A percentile compares a stretch with the other conserved stretches of the same genome.
Evolutionary conservation across 129 eudicot genomes (phyloP).

Genomic region (Lonicera japonica): DNA sequence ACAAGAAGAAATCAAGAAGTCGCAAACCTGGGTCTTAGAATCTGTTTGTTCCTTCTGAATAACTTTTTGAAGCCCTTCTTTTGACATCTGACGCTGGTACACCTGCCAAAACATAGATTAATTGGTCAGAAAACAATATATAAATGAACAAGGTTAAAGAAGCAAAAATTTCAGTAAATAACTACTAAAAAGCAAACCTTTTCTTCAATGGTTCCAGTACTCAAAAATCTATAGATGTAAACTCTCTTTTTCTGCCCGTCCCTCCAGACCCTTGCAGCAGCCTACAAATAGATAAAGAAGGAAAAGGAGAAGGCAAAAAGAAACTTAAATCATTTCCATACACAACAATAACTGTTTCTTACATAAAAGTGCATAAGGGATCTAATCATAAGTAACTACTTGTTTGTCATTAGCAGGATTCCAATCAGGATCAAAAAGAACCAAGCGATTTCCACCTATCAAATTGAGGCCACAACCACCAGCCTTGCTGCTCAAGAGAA

Average conservation of each 20-base stretch:
- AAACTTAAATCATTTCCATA: not conserved
- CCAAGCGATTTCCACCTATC: conserved; percentile 96
- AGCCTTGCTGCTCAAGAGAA: conserved; percentile 99
- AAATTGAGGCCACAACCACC: conserved; percentile 99
- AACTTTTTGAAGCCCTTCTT: conserved; percentile 97
- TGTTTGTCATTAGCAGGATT: conserved; percentile 99
- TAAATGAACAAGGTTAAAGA: not conserved
- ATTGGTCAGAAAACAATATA: conserved; percentile 4
- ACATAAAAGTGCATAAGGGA: not conserved
- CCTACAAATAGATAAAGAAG: conserved; percentile 35
- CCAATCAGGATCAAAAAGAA: conserved; percentile 99
- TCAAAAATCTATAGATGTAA: conserved; percentile 89
- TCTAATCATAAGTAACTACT: conserved; percentile 30
- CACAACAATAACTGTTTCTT: not conserved
- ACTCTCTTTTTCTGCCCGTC: conserved; percentile 99
- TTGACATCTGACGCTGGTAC: conserved; percentile 99
- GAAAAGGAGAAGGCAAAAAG: not conserved
- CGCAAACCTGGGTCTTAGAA: conserved; percentile 44
- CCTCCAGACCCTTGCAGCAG: conserved; percentile 99
- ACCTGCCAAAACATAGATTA: conserved; percentile 42
- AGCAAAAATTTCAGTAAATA: no score
- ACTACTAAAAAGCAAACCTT: conserved; percentile 45
- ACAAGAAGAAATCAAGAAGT: conserved; percentile 2
- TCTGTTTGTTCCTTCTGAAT: conserved; percentile 87
- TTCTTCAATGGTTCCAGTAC: conserved; percentile 98